A percentile compares a stretch with the other conserved stretches of the same genome.
These are phyloP conservation scores for Phoma sp. DNA, from an alignment of 2,329 filamentous ascomycete genomes.

Conservation along the genomic window DNA sequence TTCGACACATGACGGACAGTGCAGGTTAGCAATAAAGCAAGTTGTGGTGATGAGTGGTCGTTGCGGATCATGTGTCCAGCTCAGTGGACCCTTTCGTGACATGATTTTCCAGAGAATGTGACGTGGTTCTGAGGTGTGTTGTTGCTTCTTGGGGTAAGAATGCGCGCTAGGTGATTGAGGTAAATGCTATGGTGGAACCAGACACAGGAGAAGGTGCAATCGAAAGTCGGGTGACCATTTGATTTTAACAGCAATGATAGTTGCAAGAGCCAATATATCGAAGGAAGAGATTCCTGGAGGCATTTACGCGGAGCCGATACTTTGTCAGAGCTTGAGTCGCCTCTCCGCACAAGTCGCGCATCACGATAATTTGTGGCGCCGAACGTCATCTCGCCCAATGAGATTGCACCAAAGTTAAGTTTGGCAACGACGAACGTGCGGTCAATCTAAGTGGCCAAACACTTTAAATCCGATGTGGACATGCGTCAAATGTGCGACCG, in stretches of 20 bases:
- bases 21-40: conserved; percentile 75
- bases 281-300: neutral
- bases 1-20: conserved; percentile 77
- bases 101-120: conserved; percentile 13
- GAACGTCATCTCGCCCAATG: conserved; percentile 1
- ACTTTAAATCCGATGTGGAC: too few relatives aligned
- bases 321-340: neutral
- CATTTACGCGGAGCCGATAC: neutral
- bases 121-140: conserved; percentile 26
- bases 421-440: neutral
- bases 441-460: neutral
- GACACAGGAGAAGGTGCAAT: neutral
- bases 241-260: neutral
- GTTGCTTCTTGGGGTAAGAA: conserved; percentile 2
- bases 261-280: neutral
- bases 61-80: conserved; percentile 22
- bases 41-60: conserved; percentile 55
- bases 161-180: neutral
- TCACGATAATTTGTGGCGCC: neutral
- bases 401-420: neutral
- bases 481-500: neutral
- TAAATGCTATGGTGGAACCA: neutral
- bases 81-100: conserved; percentile 20
- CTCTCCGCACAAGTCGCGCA: conserved; percentile 15
- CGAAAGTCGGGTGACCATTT: neutral